Evolutionary conservation across 2,329 filamentous ascomycete species (phyloP).

Genomic region (Cryphonectria radicalis): DNA sequence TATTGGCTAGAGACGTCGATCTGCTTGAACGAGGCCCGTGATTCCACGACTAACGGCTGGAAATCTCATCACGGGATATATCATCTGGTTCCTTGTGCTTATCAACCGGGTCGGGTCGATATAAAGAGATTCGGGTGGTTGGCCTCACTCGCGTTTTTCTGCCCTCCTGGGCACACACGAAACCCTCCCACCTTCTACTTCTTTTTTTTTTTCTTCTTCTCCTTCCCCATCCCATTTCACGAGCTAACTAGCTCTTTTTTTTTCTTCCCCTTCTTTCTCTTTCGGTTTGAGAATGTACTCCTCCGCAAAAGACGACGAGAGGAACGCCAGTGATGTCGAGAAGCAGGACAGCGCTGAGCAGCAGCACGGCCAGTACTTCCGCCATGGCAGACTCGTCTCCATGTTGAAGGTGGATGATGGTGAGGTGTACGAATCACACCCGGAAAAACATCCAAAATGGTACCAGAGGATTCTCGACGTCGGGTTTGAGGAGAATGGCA

Average conservation of each 20-base stretch:
- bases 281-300: conserved; percentile 16
- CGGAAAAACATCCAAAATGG: conserved; percentile 43
- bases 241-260: not conserved
- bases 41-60: not conserved
- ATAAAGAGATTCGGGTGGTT: not conserved
- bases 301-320: not conserved
- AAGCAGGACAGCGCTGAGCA: conserved; percentile 4
- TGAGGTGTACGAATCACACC: conserved; percentile 39
- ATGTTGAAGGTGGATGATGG: conserved; percentile 39
- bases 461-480: conserved; percentile 48
- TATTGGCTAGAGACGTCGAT: conserved; percentile 20
- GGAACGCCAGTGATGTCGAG: not conserved
- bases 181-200: not conserved
- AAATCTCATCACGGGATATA: conserved; percentile 10
- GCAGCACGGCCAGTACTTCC: conserved; percentile 20
- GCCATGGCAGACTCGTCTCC: conserved; percentile 32
- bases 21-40: conserved; percentile 22
- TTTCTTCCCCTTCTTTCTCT: too few species aligned
- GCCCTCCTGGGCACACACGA: conserved; percentile 1
- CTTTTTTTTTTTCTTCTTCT: not conserved
- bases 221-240: not conserved
- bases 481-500: conserved; percentile 58
- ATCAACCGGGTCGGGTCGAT: conserved; percentile 6
- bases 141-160: not conserved
- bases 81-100: conserved; percentile 12